Evolutionary conservation across 306 rosid species (phyloP), one percentile per base, ranked within the genome.

Genomic region (Senna siamea): DNA sequence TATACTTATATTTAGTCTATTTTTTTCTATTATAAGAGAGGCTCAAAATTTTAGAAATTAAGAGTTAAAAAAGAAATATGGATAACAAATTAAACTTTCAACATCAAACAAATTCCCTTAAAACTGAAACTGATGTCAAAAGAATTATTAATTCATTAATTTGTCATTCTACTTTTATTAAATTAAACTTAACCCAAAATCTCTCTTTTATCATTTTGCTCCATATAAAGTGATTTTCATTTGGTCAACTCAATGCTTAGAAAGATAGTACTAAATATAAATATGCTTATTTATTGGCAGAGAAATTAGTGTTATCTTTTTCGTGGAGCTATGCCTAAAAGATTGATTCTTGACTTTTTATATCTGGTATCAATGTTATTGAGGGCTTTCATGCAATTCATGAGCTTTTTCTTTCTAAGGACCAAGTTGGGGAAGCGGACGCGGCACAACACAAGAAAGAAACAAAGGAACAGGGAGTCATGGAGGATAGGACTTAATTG

Each of bases 321-420:
- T 65, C 30, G 30, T 37, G 17, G 17, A 9, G 12, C 10, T 4
- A 44, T 44, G 60, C 77, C 74, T 55, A 18, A 73, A 63, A 54
- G 44, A 19, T 34, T 48, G 82, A 73, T 80, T 76, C 74, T 76
- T 61, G 77, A 79, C 82, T 79, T 60, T 26, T 60, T 76, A 14
- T 81, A 48, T 51, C 5, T 32, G 28, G 66, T 54, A 68, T 67
- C 52, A 5, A 40, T 63, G 44, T 40, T 2, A 38, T 54, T 65
- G 64, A 44, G 76, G 81, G 71, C 19, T 75, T 23, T 66, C 81
- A 83, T 83, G 81, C 65, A 79, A 65, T 76, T 76, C 87, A 79
- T 73, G 84, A 60, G 80, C 60, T 8, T 79, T 83, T 51, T 59
- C 13, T 11, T 79, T 83, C 41, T 53, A 4, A 54, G 46, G 67